Evolutionary conservation across 306 rosid species (phyloP), one percentile per base, ranked within the genome.

Genomic region (Spatholobus suberectus): DNA sequence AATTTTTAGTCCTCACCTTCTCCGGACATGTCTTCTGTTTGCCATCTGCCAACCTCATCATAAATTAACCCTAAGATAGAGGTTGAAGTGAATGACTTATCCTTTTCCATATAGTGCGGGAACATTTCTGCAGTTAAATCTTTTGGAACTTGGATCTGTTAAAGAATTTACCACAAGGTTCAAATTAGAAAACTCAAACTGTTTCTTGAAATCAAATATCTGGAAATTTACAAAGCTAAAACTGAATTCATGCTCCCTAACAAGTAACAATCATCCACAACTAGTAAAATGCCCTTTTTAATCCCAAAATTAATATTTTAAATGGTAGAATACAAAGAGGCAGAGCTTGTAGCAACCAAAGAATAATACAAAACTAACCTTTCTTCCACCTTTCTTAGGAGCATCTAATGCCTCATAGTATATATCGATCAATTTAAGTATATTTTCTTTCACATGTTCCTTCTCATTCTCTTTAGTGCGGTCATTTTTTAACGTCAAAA

Each of bases 361-460:
- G 10, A 78, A 77, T 35, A 21, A 68, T 20, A 70, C 69, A 71
- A n/a, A 69, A 81, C 94, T 83, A 80, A 95, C 98, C 97, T 89
- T 88, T 77, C 3, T 77, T 65, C 86, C 91, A 24, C 94, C 92
- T 46, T 88, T 80, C 76, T 95, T 93, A 0, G 95, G 91, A 29
- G 97, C 97, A 65, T 95, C 97, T 44, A 93, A 35, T 70, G 97
- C 98, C 37, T 84, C 86, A 44, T 95, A 91, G 69, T 89, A 95
- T 49, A 87, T 82, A 72, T 95, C 88, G 74, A 90, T 58, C 83
- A 95, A 69, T 76, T 79, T 70, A 47, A 87, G 73, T 12, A 95
- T 86, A 29, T 91, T 92, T 15, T 74, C 68, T 69, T 67, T 86
- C 57, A 89, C 35, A 6, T 2, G 12, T 24, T 70, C 71, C 82